Base-by-base conservation (phyloP, 768 basidiomycete species). In the Lyophyllum shimeji region DNA sequence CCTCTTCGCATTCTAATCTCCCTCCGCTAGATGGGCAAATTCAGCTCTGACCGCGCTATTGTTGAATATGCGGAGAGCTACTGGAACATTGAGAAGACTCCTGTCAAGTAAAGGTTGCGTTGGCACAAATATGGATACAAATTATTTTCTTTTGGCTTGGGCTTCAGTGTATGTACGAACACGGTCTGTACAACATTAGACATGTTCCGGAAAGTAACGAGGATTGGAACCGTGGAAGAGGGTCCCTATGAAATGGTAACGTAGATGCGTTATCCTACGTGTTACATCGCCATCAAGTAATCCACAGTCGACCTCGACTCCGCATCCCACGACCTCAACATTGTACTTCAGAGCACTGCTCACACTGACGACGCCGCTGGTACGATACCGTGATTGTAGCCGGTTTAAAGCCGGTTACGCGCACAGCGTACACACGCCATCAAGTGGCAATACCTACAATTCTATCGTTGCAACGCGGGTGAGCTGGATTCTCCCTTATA, bases 1-100 rank as follows among this genome's bases (percentile, higher is more conserved):
- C 8, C 24, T 24, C 21, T 31, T 9, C 29, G 9, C 29, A 29
- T 5, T 5, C 29, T 29, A 34, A 13, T 33, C 24, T 34, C 12
- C 24, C 47, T 48, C 31, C 17, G 31, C 39, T 18, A 88, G 84
- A 98, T 97, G 95, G 95, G 94, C 70, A 95, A 95, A 67, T 98
- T 98, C 78, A 94, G 93, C 70, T 92, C 90, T 31, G 96, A 98
- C 69, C 82, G 95, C 50, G 91, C 93, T 3, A 95, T 97, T 66
- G 84, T 85, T 62, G 90, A 94, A 68, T 96, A 96, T 64, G 94
- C 93, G 1, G 93, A 96, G 71, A 84, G 86, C 64, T 89, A 86
- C 71, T 90, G 88, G 88, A 90, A 88, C 67, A 76, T 90, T 39
- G 88, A 90, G 63, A 75, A 79, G 3, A 67, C 64, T 9, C 52